Evolutionary conservation across 176 grass and related monocot species (phyloP).

Genomic region (Aegilops speltoides): DNA sequence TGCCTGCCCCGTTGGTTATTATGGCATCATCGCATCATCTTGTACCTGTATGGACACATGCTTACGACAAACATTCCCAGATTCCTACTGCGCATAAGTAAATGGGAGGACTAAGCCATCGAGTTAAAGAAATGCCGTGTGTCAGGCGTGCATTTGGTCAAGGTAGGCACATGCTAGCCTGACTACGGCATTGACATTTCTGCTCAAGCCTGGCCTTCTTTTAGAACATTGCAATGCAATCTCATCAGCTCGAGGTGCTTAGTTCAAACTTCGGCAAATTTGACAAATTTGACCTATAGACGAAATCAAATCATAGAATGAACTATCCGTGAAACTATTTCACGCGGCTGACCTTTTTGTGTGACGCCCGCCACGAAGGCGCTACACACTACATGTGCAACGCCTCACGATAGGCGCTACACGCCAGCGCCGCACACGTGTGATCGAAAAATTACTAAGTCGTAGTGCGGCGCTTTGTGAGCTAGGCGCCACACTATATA

Average conservation of each 20-base stretch:
- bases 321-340: too few relatives aligned
- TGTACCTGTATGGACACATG: slow-evolving; percentile 1
- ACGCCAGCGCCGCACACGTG: too few relatives aligned
- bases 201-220: neutral
- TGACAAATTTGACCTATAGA: too few relatives aligned
- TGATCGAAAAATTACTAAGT: too few relatives aligned
- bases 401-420: too few relatives aligned
- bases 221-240: neutral
- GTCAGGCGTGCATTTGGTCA: neutral
- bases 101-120: neutral
- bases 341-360: too few relatives aligned
- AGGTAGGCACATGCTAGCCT: neutral
- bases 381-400: too few relatives aligned
- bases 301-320: too few relatives aligned
- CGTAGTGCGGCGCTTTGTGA: too few relatives aligned
- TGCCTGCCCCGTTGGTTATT: neutral
- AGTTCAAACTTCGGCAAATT: slow-evolving; percentile 15
- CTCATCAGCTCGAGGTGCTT: slow-evolving; percentile 17
- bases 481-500: too few relatives aligned
- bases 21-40: neutral
- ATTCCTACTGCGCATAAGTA: neutral
- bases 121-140: neutral
- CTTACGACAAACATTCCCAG: neutral
- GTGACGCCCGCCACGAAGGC: too few relatives aligned
- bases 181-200: slow-evolving; percentile 2